These are phyloP conservation scores for Hypoxylon trugodes DNA, from an alignment of 495 filamentous ascomycete genomes.

Conservation along the genomic window DNA sequence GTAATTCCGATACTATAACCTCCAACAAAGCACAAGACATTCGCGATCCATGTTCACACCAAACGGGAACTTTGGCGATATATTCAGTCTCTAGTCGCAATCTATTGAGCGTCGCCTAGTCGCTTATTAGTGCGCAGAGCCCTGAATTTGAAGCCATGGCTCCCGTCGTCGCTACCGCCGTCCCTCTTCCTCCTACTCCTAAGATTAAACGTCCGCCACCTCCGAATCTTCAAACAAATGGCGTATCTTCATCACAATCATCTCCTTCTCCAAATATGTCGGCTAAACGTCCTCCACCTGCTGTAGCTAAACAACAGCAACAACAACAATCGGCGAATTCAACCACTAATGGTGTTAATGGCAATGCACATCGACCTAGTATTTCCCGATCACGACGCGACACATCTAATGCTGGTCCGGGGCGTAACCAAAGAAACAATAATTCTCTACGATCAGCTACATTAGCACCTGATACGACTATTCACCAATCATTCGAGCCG, in stretches of 20 bases:
- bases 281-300: constrained; percentile 66
- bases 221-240: constrained; percentile 74
- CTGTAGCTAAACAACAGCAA: constrained; percentile 50
- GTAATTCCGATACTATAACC: not conserved
- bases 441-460: constrained; percentile 55
- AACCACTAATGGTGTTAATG: constrained; percentile 55
- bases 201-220: constrained; percentile 80
- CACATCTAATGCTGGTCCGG: constrained; percentile 43
- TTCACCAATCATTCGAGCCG: constrained; percentile 49
- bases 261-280: constrained; percentile 73
- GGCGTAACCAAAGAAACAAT: constrained; percentile 54
- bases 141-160: constrained; percentile 45
- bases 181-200: constrained; percentile 63
- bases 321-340: constrained; percentile 52
- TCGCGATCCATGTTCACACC: constrained; percentile 36
- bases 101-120: constrained; percentile 24
- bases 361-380: constrained; percentile 54
- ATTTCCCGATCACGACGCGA: constrained; percentile 62
- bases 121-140: constrained; percentile 23
- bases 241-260: constrained; percentile 66
- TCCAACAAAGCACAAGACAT: not conserved
- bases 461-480: constrained; percentile 49
- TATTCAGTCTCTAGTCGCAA: constrained; percentile 17
- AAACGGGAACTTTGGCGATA: constrained; percentile 17
- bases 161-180: constrained; percentile 58